A percentile compares a stretch with the other conserved stretches of the same genome.
Conservation (phyloP, 176 grass and related monocot species). For the Paspalum vaginatum region DNA sequence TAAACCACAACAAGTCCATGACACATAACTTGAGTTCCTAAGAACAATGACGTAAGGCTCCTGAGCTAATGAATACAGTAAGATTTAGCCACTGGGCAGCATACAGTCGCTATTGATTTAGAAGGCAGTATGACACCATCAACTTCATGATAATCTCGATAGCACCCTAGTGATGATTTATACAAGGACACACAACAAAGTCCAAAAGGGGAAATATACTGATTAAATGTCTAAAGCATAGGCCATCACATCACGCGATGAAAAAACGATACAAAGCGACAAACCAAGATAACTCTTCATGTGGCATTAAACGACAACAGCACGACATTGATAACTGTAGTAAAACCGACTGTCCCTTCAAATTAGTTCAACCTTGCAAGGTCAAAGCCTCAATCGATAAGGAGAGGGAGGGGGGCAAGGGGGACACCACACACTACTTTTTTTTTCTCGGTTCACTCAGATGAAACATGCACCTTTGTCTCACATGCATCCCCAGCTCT, state of each 20-base stretch:
- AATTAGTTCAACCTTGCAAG: not conserved
- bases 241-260: not conserved
- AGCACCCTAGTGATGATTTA: not conserved
- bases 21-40: constrained; percentile 1
- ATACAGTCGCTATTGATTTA: constrained; percentile 3
- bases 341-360: not conserved
- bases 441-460: not conserved
- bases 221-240: not conserved
- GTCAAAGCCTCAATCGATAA: not conserved
- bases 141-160: constrained; percentile 1
- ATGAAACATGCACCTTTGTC: not conserved
- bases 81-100: not conserved
- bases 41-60: not conserved
- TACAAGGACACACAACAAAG: not conserved
- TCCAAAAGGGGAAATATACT: not conserved
- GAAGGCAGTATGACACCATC: not conserved
- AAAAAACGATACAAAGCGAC: not conserved
- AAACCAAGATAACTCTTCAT: not conserved
- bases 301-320: not conserved
- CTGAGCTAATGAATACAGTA: not conserved
- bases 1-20: not conserved
- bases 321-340: not conserved
- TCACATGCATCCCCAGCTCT: not conserved
- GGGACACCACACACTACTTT: not conserved
- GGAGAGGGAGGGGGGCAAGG: too few species aligned